These are phyloP conservation scores for Clathrospora elynae DNA, from an alignment of 2,329 filamentous ascomycete species.

Conservation along the genomic window DNA sequence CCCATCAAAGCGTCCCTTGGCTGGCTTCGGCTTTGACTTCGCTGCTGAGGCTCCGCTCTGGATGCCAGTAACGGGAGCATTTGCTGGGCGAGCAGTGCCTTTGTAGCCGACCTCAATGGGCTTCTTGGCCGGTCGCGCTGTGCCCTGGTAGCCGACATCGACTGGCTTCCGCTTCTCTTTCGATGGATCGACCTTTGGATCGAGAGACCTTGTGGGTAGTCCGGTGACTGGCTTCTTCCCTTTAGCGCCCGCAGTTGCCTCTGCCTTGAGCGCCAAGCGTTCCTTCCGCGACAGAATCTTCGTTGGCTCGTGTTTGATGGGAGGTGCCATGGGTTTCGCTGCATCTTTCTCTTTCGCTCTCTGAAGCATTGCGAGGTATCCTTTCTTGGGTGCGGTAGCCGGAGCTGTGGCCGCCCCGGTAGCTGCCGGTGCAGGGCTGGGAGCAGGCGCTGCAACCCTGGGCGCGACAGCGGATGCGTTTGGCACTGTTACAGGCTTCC, in stretches of 20 bases:
- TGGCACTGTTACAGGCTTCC: constrained; percentile 29
- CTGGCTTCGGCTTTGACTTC: constrained; percentile 38
- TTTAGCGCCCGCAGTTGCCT: constrained; percentile 48
- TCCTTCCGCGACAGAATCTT: constrained; percentile 67
- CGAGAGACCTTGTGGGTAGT: constrained; percentile 17
- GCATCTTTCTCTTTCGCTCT: constrained; percentile 67
- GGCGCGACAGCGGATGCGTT: constrained; percentile 19
- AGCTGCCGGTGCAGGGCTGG: constrained; percentile 27
- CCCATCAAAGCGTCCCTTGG: constrained; percentile 43
- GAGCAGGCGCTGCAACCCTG: constrained; percentile 28
- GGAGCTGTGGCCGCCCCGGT: constrained; percentile 32
- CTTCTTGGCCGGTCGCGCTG: constrained; percentile 51
- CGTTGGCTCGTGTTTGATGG: constrained; percentile 75
- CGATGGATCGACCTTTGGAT: constrained; percentile 30
- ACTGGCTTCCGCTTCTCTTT: constrained; percentile 47
- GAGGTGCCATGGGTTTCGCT: constrained; percentile 59
- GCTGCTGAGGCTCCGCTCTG: constrained; percentile 32
- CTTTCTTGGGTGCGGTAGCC: constrained; percentile 66
- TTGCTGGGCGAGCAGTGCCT: constrained; percentile 43
- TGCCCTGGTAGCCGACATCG: constrained; percentile 55
- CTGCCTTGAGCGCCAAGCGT: constrained; percentile 52
- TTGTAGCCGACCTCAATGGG: constrained; percentile 45
- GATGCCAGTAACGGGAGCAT: constrained; percentile 28
- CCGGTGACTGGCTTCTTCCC: constrained; percentile 40
- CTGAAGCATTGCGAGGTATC: constrained; percentile 75